A percentile compares a stretch with the other conserved stretches of the same genome.
phyloP scores from a whole-genome alignment of 805 yeast genomes.

The Ogataea haglerorum region DNA sequence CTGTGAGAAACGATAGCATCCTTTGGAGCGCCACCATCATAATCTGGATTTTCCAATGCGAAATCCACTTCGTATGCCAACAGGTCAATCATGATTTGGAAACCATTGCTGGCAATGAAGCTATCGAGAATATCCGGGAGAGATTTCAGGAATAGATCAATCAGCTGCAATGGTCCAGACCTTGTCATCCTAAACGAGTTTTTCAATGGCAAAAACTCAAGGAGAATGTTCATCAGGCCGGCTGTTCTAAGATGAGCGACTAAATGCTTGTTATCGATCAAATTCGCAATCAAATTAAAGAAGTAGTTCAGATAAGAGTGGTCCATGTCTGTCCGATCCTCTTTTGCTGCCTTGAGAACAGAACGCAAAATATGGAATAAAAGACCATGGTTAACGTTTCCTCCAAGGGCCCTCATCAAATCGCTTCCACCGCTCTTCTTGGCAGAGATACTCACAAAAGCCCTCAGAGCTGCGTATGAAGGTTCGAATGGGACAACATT shows the following conservation, averaged over 20 bases:
- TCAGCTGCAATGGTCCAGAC: slow-evolving; percentile 60
- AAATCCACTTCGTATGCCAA: slow-evolving; percentile 61
- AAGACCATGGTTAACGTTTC: slow-evolving; percentile 82
- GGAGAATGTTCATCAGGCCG: slow-evolving; percentile 65
- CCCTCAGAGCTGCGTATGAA: slow-evolving; percentile 57
- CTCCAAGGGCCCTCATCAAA: slow-evolving; percentile 72
- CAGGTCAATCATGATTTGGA: slow-evolving; percentile 54
- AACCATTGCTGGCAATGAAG: slow-evolving; percentile 67
- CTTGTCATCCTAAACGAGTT: slow-evolving; percentile 53
- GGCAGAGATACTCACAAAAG: slow-evolving; percentile 66
- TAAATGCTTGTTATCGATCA: slow-evolving; percentile 54
- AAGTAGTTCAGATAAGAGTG: slow-evolving; percentile 35
- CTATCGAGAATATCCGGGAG: slow-evolving; percentile 53
- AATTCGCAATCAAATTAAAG: slow-evolving; percentile 59
- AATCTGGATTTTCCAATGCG: slow-evolving; percentile 57
- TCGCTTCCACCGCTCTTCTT: slow-evolving; percentile 73
- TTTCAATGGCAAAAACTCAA: slow-evolving; percentile 55
- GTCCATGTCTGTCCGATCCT: slow-evolving; percentile 27
- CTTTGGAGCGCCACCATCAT: slow-evolving; percentile 55
- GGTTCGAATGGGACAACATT: slow-evolving; percentile 50
- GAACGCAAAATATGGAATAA: slow-evolving; percentile 68
- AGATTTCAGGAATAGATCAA: slow-evolving; percentile 43
- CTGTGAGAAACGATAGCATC: slow-evolving; percentile 45
- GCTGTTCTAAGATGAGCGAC: slow-evolving; percentile 63
- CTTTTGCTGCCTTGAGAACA: slow-evolving; percentile 49